Base-by-base conservation (phyloP, 345 rosid species). In the Garcia nutans region DNA sequence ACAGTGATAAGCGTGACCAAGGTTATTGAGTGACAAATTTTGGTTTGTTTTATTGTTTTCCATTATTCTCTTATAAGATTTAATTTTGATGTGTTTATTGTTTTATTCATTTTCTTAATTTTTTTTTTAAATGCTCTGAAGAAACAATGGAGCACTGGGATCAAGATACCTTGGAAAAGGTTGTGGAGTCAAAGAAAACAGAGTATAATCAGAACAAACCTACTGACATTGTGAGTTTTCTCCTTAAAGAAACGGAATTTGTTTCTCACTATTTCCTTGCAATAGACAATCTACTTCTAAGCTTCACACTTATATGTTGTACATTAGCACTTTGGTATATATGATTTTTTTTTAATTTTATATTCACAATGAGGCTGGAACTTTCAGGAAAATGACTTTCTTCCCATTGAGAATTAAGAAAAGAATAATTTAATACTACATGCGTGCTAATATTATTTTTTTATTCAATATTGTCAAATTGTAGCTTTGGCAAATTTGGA, bases 141-240 rank as follows among this genome's bases (percentile, higher is more conserved):
- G 98, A 87, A 75, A 80, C 88, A 0, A 96, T 96, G 99, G 99
- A 93, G 65, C 96, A 96, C 55, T 96, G 98, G 99, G 99, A 96
- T 83, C 99, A 93, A 78, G 98, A 87, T 76, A 91, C 88, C 4
- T 82, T 96, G 79, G 99, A 96, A 87, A 90, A 91, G 84, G 99
- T 92, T 67, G 91, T 96, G 72, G 98, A 90, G 77, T 90, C 92
- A 0, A 96, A 93, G 91, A 89, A 85, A 74, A 85, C 61, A 0
- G 98, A 96, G 82, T 93, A 96, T 74, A 90, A 93, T 79, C 91
- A 86, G 87, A 96, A 96, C 65, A 93, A 87, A 85, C 99, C 98
- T 60, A 96, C 97, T 59, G 97, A 96, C 73, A 93, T 96, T 73
- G 99, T 93, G 85, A 71, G 88, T 81, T 68, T 75, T 62, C 77